These are phyloP conservation scores for Durusdinium trenchii DNA, from an alignment of 73 alveolate species.

Conservation along the genomic window DNA sequence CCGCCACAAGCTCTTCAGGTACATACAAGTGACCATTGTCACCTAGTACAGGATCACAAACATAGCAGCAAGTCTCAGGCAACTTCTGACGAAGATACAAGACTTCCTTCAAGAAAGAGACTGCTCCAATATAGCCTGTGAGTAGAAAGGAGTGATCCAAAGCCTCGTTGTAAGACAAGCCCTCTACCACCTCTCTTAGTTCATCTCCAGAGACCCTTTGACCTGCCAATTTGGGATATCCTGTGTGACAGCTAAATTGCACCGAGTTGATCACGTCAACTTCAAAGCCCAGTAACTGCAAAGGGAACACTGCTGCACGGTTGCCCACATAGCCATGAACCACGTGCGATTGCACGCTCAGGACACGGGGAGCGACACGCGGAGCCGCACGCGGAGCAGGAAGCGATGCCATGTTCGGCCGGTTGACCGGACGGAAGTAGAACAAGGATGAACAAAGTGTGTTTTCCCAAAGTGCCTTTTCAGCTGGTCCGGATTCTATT, in stretches of 20 bases:
- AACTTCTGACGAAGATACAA: slow-evolving; percentile 67
- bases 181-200: slow-evolving; percentile 36
- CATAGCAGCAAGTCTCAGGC: slow-evolving; percentile 68
- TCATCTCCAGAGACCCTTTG: slow-evolving; percentile 86
- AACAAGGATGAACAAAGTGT: no score
- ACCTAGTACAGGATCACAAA: slow-evolving; percentile 93
- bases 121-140: slow-evolving; percentile 94
- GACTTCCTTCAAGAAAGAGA: slow-evolving; percentile 60
- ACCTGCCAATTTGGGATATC: slow-evolving; percentile 61
- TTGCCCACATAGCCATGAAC: slow-evolving; percentile 95
- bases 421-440: background rate
- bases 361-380: slow-evolving; percentile 72
- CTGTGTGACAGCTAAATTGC: slow-evolving; percentile 92
- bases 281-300: slow-evolving; percentile 87
- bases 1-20: slow-evolving; percentile 80
- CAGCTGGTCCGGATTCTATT: no score
- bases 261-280: slow-evolving; percentile 95
- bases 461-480: no score
- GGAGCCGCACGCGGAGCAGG: background rate
- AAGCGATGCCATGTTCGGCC: background rate
- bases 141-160: slow-evolving; percentile 67
- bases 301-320: slow-evolving; percentile 90
- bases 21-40: slow-evolving; percentile 90
- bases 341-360: slow-evolving; percentile 94
- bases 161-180: background rate